Base-by-base conservation (phyloP, 2,329 filamentous ascomycete species). In the Diaporthe batatas region DNA sequence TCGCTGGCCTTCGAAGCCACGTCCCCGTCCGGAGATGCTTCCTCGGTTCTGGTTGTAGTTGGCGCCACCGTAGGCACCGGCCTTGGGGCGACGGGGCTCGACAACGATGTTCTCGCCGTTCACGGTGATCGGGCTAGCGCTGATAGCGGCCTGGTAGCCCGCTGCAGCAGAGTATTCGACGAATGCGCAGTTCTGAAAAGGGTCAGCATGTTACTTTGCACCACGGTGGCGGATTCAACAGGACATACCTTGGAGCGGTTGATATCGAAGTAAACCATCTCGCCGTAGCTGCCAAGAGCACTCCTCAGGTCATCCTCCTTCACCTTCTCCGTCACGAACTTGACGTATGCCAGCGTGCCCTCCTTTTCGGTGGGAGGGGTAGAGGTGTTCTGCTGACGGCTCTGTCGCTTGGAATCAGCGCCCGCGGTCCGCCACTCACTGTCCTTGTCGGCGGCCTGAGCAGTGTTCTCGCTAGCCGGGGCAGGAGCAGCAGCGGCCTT, bases 291-390 rank as follows among this genome's bases (percentile, higher is more conserved):
- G 77, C 91, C 87, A 68, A 99, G 86, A 70, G 90, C 88, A 69
- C 88, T 87, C 82, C 89, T 92, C 73, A 99, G 87, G 59, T 94
- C 90, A 53, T 91, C 89, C 18, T 91, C 89, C 80, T 81, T 90
- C 68, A 99, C 92, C 84, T 95, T 95, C 44, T 97, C 95, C 65
- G 92, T 96, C 65, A 98, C 96, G 78, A 96, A 97, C 87, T 98
- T 98, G 83, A 99, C 94, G 83, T 98, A 98, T 25, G 93, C 96
- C 77, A 95, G 90, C 70, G 92, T 92, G 75, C 90, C 90, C 75
- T 96, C 92, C 79, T 94, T 93, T 79, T 95, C 93, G 59, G 85
- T 81, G n/a, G 85, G 83, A 34, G 87, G 82, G 67, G 86, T 86
- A 71, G 90, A 86, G 77, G 90, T 87, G 70, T 91, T 90, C 82